A percentile compares a stretch with the other conserved stretches of the same genome.
Evolutionary conservation across 106 monocot genomes (phyloP).

Genomic region (Triglochin maritima): DNA sequence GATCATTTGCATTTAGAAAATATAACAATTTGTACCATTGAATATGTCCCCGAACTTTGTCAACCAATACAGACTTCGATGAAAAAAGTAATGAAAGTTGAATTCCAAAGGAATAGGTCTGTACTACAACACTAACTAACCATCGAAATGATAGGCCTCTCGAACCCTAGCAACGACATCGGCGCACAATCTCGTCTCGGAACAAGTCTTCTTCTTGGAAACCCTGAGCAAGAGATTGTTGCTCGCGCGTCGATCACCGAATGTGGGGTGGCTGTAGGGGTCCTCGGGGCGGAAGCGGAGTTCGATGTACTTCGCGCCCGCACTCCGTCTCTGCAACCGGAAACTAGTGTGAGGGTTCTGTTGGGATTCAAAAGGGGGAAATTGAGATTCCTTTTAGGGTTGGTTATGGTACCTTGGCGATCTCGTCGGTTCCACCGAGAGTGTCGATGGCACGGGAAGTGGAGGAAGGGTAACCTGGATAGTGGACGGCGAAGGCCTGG

Average conservation of each 20-base stretch:
- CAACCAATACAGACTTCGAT: too few relatives aligned
- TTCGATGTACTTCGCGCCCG: conserved; percentile 24
- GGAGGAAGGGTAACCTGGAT: conserved; percentile 80
- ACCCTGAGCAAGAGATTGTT: conserved; percentile 49
- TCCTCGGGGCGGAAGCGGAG: conserved; percentile 91
- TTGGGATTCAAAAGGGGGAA: background rate
- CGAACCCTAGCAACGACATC: conserved; percentile 55
- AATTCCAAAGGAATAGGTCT: too few relatives aligned
- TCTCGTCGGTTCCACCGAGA: conserved; percentile 58
- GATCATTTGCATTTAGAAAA: too few relatives aligned
- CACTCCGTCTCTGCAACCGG: conserved; percentile 12
- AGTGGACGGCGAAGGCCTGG: conserved; percentile 62
- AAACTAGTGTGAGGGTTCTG: background rate
- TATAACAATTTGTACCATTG: too few relatives aligned
- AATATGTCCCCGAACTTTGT: too few relatives aligned
- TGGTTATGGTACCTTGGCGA: conserved; percentile 41
- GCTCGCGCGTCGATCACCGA: conserved; percentile 36
- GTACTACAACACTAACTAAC: too few relatives aligned
- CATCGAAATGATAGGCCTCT: conserved; percentile 60
- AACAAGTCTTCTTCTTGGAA: conserved; percentile 19
- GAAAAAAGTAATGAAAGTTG: too few relatives aligned
- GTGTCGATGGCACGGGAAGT: conserved; percentile 61
- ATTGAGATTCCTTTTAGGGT: too few relatives aligned
- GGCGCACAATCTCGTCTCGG: conserved; percentile 12
- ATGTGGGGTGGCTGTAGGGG: conserved; percentile 66